These are phyloP conservation scores for Leptodermis oblonga DNA, from an alignment of 257 asterid genomes.

Conservation along the genomic window DNA sequence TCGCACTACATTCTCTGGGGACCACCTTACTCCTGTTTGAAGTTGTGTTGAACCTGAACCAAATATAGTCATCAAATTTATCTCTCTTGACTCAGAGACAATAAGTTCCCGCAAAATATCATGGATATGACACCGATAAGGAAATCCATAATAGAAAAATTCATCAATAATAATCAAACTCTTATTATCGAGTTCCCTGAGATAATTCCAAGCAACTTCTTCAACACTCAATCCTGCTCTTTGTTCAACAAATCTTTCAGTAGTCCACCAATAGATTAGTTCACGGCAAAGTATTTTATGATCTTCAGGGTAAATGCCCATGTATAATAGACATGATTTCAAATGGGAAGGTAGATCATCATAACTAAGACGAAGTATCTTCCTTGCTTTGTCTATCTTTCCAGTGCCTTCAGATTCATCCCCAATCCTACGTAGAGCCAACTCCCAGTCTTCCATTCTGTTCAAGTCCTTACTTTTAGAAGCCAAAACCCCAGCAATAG, in stretches of 20 bases:
- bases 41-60: neutral
- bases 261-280: neutral
- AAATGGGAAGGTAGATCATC: too few relatives aligned
- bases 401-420: too few relatives aligned
- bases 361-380: too few relatives aligned
- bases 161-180: too few relatives aligned
- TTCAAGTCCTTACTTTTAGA: neutral
- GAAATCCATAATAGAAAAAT: too few relatives aligned
- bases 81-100: neutral
- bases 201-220: too few relatives aligned
- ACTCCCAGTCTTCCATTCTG: slow-evolving; percentile 12
- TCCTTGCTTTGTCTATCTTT: too few relatives aligned
- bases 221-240: too few relatives aligned
- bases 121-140: too few relatives aligned
- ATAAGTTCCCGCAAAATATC: neutral
- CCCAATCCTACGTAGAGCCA: too few relatives aligned
- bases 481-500: slow-evolving; percentile 19
- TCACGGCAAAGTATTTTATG: neutral
- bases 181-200: too few relatives aligned
- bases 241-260: neutral
- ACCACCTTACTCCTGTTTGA: too few relatives aligned
- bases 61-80: neutral
- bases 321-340: slow-evolving; percentile 8
- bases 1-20: neutral
- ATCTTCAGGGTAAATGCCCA: slow-evolving; percentile 4